Evolutionary conservation across 2,329 filamentous ascomycete genomes (phyloP).

Genomic region (Coniella lustricola): DNA sequence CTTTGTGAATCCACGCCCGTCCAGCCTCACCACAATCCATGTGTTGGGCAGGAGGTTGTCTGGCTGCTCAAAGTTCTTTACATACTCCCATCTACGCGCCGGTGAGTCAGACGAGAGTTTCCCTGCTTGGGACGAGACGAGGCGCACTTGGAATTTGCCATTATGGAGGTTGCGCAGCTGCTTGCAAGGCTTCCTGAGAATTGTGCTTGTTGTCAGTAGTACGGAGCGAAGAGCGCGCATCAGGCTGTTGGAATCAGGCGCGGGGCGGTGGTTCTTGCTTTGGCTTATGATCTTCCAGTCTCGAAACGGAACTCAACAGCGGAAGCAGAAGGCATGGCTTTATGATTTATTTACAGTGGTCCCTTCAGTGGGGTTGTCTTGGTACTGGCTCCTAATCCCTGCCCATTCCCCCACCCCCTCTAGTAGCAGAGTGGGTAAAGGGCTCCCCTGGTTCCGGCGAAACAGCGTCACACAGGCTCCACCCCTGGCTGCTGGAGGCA

Average conservation of each 20-base stretch:
- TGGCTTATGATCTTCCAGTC: not conserved
- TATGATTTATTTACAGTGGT: no score
- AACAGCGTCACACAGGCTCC: slow-evolving; percentile 4
- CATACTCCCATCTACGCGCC: slow-evolving; percentile 75
- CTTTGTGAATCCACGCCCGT: slow-evolving; percentile 94
- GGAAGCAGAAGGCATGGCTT: not conserved
- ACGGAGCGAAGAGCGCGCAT: not conserved
- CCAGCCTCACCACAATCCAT: slow-evolving; percentile 91
- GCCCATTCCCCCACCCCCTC: slow-evolving; percentile 4
- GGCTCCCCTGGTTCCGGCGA: slow-evolving; percentile 1
- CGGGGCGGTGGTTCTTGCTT: no score
- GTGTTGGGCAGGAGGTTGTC: slow-evolving; percentile 81
- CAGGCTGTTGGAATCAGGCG: no score
- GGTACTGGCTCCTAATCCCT: slow-evolving; percentile 2
- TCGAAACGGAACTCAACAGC: not conserved
- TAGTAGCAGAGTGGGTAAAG: not conserved
- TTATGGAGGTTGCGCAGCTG: slow-evolving; percentile 3
- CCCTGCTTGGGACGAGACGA: slow-evolving; percentile 3
- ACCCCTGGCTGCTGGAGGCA: not conserved
- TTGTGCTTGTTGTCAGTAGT: not conserved
- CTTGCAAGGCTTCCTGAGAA: not conserved
- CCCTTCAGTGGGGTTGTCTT: not conserved
- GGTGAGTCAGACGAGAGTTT: slow-evolving; percentile 20
- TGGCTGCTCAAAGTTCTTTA: slow-evolving; percentile 78
- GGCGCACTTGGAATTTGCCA: slow-evolving; percentile 24